Base-by-base conservation (phyloP, 768 basidiomycete species). In the Tylopilus subfusipes region DNA sequence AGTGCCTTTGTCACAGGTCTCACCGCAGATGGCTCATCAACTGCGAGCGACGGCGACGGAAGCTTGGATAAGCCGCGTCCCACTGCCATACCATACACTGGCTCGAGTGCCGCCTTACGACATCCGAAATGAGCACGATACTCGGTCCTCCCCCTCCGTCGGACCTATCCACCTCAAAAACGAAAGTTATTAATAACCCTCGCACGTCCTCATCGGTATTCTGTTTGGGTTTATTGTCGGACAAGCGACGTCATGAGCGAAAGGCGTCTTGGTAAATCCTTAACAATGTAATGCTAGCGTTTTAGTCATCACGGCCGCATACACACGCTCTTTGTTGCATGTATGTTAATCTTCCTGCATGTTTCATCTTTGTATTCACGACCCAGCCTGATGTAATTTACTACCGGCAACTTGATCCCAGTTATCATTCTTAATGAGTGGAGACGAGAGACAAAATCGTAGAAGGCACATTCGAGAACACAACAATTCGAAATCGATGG, bases 11-110 rank as follows among this genome's bases (percentile, higher is more conserved):
- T 75, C 70, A 55, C 75, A 79, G 13, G 70, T 89, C 11, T 78
- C 87, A 10, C 74, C 76, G 33, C 72, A 80, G 47, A 70, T 81
- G 21, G 82, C 80, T 2, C 68, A 74, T 19, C 74, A 77, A 33
- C 60, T 84, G 40, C 74, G 81, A 19, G 77, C 79, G 27, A 76
- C 72, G 19, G 81, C 81, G n/a, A 81, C 75, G 48, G 86, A 88
- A 61, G 86, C 83, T 11, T 89, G 88, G 88, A 74, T 90, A 40
- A 63, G 57, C 50, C 65, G 63, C 11, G 53, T 24, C 10, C 56
- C 55, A 25, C 34, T 52, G 14, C 56, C 59, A 10, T 8, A 42
- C 16, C 51, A 46, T n/a, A 45, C 33, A 25, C 38, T 12, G 18
- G 19, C 25, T 18, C 53, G 47, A 9, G 21, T 42, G 36, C 42